phyloP scores from a whole-genome alignment of 2,329 filamentous ascomycete genomes.

The Phoma herbarum region DNA sequence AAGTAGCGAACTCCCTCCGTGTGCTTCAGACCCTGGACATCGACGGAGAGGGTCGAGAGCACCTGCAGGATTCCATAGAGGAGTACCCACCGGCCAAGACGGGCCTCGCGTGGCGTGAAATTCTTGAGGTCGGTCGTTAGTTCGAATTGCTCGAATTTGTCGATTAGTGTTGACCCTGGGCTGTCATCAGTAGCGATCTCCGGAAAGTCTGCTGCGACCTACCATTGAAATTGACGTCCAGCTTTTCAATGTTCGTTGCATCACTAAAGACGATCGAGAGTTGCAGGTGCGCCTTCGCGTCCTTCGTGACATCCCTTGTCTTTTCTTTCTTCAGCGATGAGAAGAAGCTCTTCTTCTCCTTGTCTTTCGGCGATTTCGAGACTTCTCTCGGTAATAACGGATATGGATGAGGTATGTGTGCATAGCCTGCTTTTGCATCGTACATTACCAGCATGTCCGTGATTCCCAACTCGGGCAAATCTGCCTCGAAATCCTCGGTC shows the following conservation, averaged over 20 bases:
- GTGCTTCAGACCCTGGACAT: constrained; percentile 51
- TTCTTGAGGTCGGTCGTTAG: constrained; percentile 45
- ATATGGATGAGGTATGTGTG: constrained; percentile 66
- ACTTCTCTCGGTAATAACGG: constrained; percentile 65
- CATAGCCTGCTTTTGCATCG: constrained; percentile 67
- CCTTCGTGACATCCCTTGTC: constrained; percentile 39
- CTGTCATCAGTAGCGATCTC: background rate
- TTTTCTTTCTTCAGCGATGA: constrained; percentile 48
- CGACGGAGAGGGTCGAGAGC: constrained; percentile 54
- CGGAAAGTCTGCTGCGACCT: constrained; percentile 1
- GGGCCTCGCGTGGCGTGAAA: constrained; percentile 51
- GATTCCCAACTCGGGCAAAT: constrained; percentile 65
- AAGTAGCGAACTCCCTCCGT: constrained; percentile 52
- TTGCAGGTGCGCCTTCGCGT: constrained; percentile 52
- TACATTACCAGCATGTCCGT: constrained; percentile 72
- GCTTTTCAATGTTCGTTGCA: constrained; percentile 53
- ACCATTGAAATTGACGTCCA: constrained; percentile 50
- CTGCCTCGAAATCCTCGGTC: constrained; percentile 51
- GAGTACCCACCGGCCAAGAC: constrained; percentile 56
- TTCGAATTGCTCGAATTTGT: constrained; percentile 54
- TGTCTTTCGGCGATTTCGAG: constrained; percentile 32
- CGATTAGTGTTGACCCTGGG: constrained; percentile 51
- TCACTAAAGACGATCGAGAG: constrained; percentile 52
- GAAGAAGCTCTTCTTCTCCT: constrained; percentile 48
- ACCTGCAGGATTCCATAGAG: constrained; percentile 55